These are phyloP conservation scores for Hericium rajendrae DNA, from an alignment of 768 basidiomycete species.

Conservation along the genomic window DNA sequence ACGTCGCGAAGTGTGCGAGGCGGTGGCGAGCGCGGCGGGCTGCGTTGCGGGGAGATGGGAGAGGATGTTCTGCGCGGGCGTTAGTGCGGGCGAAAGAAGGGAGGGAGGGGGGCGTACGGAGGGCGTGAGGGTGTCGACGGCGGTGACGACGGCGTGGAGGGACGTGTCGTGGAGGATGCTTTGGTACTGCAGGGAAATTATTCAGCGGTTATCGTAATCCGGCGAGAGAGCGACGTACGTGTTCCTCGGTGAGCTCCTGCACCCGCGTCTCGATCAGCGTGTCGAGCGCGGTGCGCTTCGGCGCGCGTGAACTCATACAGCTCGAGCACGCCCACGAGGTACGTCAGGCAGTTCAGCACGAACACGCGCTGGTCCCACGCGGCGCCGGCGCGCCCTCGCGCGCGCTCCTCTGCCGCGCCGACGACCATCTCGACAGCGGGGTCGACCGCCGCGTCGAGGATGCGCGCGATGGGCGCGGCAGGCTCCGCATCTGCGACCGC, in stretches of 20 bases:
- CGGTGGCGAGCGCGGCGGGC: conserved; percentile 47
- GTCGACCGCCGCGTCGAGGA: conserved; percentile 78
- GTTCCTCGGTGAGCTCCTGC: conserved; percentile 61
- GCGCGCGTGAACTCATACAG: conserved; percentile 57
- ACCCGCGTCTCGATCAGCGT: conserved; percentile 53
- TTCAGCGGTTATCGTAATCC: conserved; percentile 1
- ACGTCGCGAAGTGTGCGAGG: conserved; percentile 70
- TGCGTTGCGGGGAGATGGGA: conserved; percentile 64
- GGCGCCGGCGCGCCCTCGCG: conserved; percentile 40
- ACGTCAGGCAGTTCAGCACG: conserved; percentile 77
- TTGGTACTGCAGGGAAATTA: conserved; percentile 27
- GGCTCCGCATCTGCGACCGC: conserved; percentile 19
- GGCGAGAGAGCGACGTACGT: conserved; percentile 42
- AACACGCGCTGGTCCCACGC: conserved; percentile 81
- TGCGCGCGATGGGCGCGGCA: conserved; percentile 42
- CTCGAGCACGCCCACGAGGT: conserved; percentile 62
- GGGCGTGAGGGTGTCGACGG: conserved; percentile 29
- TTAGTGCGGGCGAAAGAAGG: neutral
- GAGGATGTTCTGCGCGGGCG: conserved; percentile 50
- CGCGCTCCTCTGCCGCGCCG: conserved; percentile 56
- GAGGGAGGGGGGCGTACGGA: conserved; percentile 25
- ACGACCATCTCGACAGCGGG: conserved; percentile 74
- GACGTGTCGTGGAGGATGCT: conserved; percentile 48
- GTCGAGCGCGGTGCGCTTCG: conserved; percentile 51
- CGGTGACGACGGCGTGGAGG: conserved; percentile 35